These are phyloP conservation scores for Pulveroboletus sp. DNA, from an alignment of 768 basidiomycete species.

Conservation along the genomic window DNA sequence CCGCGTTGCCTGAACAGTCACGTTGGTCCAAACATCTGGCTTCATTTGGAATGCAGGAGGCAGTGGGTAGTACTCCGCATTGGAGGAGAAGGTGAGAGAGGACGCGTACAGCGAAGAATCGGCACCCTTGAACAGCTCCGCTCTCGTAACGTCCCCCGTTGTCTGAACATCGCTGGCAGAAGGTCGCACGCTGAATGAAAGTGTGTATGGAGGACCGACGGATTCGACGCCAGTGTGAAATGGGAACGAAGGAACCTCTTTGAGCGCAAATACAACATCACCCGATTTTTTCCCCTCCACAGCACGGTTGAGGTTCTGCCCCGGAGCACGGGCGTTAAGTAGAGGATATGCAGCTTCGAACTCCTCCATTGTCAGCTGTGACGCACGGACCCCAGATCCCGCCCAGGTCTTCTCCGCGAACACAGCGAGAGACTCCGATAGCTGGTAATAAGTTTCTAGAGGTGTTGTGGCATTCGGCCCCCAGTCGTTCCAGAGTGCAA, in stretches of 20 bases:
- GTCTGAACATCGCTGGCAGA: slow-evolving; percentile 10
- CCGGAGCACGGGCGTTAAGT: slow-evolving; percentile 39
- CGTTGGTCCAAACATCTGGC: slow-evolving; percentile 28
- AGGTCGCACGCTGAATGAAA: slow-evolving; percentile 39
- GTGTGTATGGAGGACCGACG: slow-evolving; percentile 43
- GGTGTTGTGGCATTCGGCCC: slow-evolving; percentile 45
- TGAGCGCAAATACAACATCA: slow-evolving; percentile 30
- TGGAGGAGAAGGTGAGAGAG: slow-evolving; percentile 39
- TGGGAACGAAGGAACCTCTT: slow-evolving; percentile 15
- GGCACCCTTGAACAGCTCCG: slow-evolving; percentile 33
- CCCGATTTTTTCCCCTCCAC: slow-evolving; percentile 25
- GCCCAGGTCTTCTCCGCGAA: slow-evolving; percentile 45
- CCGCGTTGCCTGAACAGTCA: slow-evolving; percentile 37
- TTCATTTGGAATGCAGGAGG: slow-evolving; percentile 27
- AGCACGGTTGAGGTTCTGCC: slow-evolving; percentile 43
- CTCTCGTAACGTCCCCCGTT: slow-evolving; percentile 11
- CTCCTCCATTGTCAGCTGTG: slow-evolving; percentile 32
- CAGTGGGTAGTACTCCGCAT: slow-evolving; percentile 37
- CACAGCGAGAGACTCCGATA: slow-evolving; percentile 39
- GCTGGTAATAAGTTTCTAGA: slow-evolving; percentile 42
- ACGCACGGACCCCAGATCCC: slow-evolving; percentile 35
- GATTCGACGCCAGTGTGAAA: slow-evolving; percentile 33
- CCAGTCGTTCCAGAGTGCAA: slow-evolving; percentile 45
- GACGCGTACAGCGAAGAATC: slow-evolving; percentile 36
- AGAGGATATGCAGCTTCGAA: slow-evolving; percentile 36